Conservation (phyloP, 371 early-diverging fungal genomes). For the Saksenaea vasiformis region DNA sequence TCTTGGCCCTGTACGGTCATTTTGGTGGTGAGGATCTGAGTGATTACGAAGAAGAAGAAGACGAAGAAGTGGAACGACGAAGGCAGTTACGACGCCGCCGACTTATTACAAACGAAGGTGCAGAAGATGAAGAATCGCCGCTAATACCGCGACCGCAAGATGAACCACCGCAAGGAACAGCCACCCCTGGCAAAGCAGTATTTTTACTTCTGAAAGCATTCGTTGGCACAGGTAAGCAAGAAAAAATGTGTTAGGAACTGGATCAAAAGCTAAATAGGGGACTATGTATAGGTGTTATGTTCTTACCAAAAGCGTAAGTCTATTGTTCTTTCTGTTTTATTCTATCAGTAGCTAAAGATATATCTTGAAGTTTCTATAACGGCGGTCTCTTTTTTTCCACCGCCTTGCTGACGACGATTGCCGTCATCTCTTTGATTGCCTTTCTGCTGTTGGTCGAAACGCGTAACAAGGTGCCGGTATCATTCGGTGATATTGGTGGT, state of each 20-base stretch:
- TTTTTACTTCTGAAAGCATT: slow-evolving; percentile 77
- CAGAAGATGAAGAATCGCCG: slow-evolving; percentile 39
- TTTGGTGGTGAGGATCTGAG: slow-evolving; percentile 95
- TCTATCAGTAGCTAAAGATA: neutral
- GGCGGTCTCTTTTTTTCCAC: slow-evolving; percentile 68
- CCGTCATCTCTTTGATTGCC: slow-evolving; percentile 55
- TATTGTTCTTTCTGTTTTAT: neutral
- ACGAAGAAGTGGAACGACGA: slow-evolving; percentile 50
- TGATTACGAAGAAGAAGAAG: slow-evolving; percentile 78
- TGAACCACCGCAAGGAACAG: slow-evolving; percentile 62
- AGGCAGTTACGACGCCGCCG: slow-evolving; percentile 18
- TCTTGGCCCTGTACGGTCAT: slow-evolving; percentile 89
- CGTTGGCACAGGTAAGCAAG: slow-evolving; percentile 69
- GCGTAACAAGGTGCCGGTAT: slow-evolving; percentile 56
- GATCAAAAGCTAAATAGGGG: neutral
- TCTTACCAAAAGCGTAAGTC: slow-evolving; percentile 68
- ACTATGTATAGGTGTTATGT: slow-evolving; percentile 69
- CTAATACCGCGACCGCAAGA: slow-evolving; percentile 46
- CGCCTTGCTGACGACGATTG: slow-evolving; percentile 50
- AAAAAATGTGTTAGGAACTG: neutral
- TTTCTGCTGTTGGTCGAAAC: slow-evolving; percentile 68
- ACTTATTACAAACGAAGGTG: neutral
- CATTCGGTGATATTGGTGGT: slow-evolving; percentile 75
- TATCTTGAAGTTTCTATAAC: slow-evolving; percentile 58
- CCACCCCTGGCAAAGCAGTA: slow-evolving; percentile 71